A percentile compares a stretch with the other conserved stretches of the same genome.
Evolutionary conservation across 2,329 filamentous ascomycete genomes (phyloP).

Genomic region (Chaetomiaceae sp.): DNA sequence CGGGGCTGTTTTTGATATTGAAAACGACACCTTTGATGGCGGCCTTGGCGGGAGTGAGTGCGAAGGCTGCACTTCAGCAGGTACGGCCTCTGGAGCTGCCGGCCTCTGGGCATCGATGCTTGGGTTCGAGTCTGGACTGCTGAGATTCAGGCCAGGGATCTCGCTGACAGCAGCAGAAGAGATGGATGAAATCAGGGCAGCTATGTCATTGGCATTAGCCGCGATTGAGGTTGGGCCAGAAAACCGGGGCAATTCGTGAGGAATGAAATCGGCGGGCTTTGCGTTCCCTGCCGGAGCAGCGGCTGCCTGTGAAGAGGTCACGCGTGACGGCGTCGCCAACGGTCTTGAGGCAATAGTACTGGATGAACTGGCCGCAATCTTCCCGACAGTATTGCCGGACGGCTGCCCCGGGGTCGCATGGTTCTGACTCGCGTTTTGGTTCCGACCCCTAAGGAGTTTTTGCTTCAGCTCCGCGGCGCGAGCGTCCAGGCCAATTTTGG

Average conservation of each 20-base stretch:
- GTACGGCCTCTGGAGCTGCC: background rate
- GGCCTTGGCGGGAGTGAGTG: background rate
- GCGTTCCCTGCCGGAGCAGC: background rate
- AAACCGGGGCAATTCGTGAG: conserved; percentile 2
- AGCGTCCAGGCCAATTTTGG: conserved; percentile 16
- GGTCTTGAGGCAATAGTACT: background rate
- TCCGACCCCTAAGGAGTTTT: conserved; percentile 18
- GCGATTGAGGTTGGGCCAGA: conserved; percentile 8
- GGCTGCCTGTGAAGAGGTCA: background rate
- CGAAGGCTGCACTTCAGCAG: background rate
- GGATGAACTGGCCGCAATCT: background rate
- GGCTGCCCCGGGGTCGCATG: background rate
- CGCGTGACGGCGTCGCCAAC: background rate
- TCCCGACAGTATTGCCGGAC: background rate
- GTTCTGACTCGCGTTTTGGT: conserved; percentile 4
- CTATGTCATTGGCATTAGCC: conserved; percentile 18
- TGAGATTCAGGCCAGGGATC: background rate
- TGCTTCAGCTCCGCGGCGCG: conserved; percentile 23
- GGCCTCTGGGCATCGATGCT: background rate
- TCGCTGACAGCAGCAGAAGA: conserved; percentile 4
- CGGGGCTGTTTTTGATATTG: background rate
- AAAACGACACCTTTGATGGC: too few relatives aligned
- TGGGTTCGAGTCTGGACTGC: background rate
- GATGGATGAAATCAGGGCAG: conserved; percentile 19
- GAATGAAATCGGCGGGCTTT: conserved; percentile 1